Evolutionary conservation across 2,329 filamentous ascomycete species (phyloP).

Genomic region (Rhynchosporium agropyri): DNA sequence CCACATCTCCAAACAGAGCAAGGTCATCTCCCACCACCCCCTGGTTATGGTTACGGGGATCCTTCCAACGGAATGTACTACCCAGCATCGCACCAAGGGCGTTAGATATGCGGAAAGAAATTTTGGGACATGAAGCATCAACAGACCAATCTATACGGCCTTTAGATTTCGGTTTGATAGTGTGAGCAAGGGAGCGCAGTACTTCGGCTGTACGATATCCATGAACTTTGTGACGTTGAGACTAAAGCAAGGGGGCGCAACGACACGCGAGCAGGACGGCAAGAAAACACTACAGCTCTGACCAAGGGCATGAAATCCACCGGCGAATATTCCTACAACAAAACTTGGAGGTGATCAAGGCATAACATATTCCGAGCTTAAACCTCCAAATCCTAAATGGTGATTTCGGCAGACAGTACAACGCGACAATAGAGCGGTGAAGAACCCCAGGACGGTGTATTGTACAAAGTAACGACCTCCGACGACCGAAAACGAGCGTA

Average conservation of each 20-base stretch:
- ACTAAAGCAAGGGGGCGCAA: neutral
- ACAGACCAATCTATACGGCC: neutral
- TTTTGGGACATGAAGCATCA: neutral
- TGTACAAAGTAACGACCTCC: slow-evolving; percentile 26
- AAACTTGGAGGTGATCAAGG: neutral
- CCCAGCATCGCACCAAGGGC: slow-evolving; percentile 35
- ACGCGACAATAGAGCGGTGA: slow-evolving; percentile 1
- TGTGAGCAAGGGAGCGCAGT: neutral
- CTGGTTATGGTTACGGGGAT: slow-evolving; percentile 36
- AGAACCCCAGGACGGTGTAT: slow-evolving; percentile 13
- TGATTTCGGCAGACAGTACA: neutral
- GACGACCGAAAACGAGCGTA: slow-evolving; percentile 13
- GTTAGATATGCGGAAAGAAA: slow-evolving; percentile 20
- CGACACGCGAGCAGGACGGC: too few relatives aligned
- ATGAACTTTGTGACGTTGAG: neutral
- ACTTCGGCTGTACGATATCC: neutral
- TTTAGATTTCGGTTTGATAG: neutral
- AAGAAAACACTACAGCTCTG: neutral
- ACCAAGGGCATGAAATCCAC: too few relatives aligned
- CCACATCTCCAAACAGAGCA: slow-evolving; percentile 16
- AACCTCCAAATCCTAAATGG: neutral
- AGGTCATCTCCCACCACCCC: slow-evolving; percentile 24
- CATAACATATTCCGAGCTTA: neutral
- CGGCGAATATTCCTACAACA: too few relatives aligned
- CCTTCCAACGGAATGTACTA: slow-evolving; percentile 36